These are phyloP conservation scores for Corchorus capsularis DNA, from an alignment of 345 rosid species.

Conservation along the genomic window DNA sequence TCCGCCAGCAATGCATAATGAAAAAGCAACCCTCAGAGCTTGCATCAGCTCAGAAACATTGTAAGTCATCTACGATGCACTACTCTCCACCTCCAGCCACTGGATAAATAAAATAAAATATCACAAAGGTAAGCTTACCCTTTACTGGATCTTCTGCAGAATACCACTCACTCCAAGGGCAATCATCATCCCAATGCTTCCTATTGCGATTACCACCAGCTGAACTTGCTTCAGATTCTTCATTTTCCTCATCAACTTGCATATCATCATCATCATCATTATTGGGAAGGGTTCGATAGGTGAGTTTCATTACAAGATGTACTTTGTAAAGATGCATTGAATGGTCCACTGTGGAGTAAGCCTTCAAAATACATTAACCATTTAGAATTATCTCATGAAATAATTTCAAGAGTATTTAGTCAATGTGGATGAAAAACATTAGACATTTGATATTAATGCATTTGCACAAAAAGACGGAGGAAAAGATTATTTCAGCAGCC, in stretches of 20 bases:
- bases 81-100: not conserved
- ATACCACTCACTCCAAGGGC: slow-evolving; percentile 99
- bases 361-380: slow-evolving; percentile 53
- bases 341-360: slow-evolving; percentile 71
- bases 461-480: not conserved
- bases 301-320: slow-evolving; percentile 81
- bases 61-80: slow-evolving; percentile 9
- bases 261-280: slow-evolving; percentile 64
- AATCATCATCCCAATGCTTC: slow-evolving; percentile 92
- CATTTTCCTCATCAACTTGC: slow-evolving; percentile 47
- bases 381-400: not conserved
- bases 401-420: not conserved
- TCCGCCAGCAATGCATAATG: slow-evolving; percentile 6
- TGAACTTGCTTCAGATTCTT: slow-evolving; percentile 46
- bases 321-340: slow-evolving; percentile 68
- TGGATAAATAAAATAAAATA: not conserved
- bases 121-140: slow-evolving; percentile 46
- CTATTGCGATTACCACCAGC: slow-evolving; percentile 50
- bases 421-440: not conserved
- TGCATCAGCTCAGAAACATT: slow-evolving; percentile 17
- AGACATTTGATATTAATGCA: not conserved
- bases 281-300: slow-evolving; percentile 70
- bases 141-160: slow-evolving; percentile 89
- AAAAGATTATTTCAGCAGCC: not conserved
- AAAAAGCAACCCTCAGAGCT: slow-evolving; percentile 8